Percentiles rank a stretch among this genome's conserved stretches.
phyloP scores from a whole-genome alignment of 2,329 filamentous ascomycete genomes.

The Botrytis hyacinthi region DNA sequence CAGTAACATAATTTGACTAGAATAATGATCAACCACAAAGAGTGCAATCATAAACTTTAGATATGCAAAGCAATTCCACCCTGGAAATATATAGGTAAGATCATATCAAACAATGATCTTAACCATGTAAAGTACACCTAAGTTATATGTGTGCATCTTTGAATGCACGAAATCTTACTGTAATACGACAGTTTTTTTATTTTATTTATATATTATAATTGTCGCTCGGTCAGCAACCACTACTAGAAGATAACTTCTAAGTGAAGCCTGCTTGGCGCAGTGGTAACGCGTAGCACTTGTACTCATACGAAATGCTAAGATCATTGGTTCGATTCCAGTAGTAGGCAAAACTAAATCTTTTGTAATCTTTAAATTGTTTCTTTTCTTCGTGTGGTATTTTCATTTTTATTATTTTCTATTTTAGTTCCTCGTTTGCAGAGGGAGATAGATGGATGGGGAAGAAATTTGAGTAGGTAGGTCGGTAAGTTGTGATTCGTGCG shows the following conservation, averaged over 20 bases:
- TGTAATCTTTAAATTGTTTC: accelerated
- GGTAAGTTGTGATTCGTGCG: no score
- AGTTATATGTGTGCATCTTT: background rate
- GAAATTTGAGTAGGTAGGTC: no score
- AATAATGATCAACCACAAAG: background rate
- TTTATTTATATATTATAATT: background rate
- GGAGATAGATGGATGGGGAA: no score
- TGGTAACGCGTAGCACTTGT: conserved; percentile 20
- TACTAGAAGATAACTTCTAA: conserved; percentile 5
- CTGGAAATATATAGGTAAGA: background rate
- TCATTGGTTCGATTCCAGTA: conserved; percentile 20
- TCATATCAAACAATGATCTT: background rate
- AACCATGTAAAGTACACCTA: no score
- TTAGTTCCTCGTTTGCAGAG: no score
- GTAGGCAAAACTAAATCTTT: background rate
- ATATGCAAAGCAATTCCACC: background rate
- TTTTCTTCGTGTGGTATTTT: no score
- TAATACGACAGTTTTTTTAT: no score
- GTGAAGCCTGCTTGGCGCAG: conserved; percentile 15
- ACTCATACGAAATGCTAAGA: background rate
- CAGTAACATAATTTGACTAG: no score
- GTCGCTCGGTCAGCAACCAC: accelerated
- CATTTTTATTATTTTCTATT: no score
- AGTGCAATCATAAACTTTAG: no score
- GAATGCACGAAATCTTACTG: accelerated